A percentile compares a stretch with the other conserved stretches of the same genome.
Conservation (phyloP, 176 grass and related monocot genomes). For the Carex littledalei region DNA sequence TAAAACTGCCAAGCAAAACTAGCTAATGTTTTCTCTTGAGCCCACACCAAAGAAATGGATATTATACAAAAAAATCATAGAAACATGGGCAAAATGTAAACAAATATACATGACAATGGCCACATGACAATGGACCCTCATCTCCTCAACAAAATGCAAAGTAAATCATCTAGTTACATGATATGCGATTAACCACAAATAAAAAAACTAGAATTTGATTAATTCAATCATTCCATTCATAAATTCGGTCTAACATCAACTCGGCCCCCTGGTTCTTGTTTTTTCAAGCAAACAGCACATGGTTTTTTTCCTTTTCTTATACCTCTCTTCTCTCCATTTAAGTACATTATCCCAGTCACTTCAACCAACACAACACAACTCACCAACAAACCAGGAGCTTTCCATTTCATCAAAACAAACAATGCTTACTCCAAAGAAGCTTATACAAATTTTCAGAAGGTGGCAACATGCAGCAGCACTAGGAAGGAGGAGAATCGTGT, state of each 20-base stretch:
- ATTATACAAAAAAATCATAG: neutral
- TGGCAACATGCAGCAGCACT: slow-evolving; percentile 36
- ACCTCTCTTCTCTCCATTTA: neutral
- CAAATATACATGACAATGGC: neutral
- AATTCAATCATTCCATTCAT: neutral
- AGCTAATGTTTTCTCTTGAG: neutral
- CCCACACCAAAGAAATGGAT: neutral
- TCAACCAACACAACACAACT: neutral
- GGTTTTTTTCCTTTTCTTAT: neutral
- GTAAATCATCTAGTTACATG: neutral
- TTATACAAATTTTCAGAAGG: slow-evolving; percentile 22
- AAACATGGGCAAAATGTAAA: neutral
- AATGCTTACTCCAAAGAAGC: slow-evolving; percentile 26
- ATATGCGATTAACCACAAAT: neutral
- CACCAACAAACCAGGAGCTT: neutral
- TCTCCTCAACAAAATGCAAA: no score
- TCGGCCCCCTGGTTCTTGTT: neutral
- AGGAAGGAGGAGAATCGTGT: slow-evolving; percentile 34
- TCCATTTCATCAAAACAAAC: neutral
- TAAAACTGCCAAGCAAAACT: neutral
- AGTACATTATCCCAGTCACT: neutral
- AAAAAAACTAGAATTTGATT: neutral
- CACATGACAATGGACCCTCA: neutral
- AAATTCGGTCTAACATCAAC: neutral
- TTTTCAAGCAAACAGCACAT: neutral